Conservation (phyloP, 768 basidiomycete genomes). For the Lactarius deliciosus region DNA sequence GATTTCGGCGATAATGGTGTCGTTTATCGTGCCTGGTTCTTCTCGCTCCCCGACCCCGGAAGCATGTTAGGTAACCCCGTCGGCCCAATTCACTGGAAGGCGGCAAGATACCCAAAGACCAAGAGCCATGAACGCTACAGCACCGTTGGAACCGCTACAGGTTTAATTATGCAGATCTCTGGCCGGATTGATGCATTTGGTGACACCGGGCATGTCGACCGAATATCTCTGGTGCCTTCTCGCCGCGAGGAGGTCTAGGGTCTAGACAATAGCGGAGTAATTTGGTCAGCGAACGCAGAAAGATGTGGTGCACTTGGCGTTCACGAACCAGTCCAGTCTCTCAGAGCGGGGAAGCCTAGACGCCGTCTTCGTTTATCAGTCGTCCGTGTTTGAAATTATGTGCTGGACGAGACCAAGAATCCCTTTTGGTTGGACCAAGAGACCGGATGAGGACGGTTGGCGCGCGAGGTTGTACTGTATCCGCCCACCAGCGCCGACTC, state of each 20-base stretch:
- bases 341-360: not conserved
- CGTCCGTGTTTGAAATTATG: not conserved
- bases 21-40: not conserved
- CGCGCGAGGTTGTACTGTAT: too few species aligned
- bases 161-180: not conserved
- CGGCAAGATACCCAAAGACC: not conserved
- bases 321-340: constrained; percentile 21
- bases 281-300: not conserved
- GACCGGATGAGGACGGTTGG: not conserved
- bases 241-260: not conserved
- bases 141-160: too few species aligned
- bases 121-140: not conserved
- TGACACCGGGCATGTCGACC: not conserved
- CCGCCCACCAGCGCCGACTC: not conserved
- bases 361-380: not conserved
- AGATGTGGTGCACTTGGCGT: not conserved
- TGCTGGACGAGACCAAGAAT: not conserved
- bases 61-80: not conserved
- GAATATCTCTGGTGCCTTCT: not conserved
- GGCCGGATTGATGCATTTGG: not conserved
- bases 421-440: not conserved
- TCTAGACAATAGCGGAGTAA: not conserved
- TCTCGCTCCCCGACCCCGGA: not conserved
- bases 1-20: not conserved
- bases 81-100: not conserved